phyloP scores from a whole-genome alignment of 202 grass and related monocot genomes.

The Brachypodium distachyon region DNA sequence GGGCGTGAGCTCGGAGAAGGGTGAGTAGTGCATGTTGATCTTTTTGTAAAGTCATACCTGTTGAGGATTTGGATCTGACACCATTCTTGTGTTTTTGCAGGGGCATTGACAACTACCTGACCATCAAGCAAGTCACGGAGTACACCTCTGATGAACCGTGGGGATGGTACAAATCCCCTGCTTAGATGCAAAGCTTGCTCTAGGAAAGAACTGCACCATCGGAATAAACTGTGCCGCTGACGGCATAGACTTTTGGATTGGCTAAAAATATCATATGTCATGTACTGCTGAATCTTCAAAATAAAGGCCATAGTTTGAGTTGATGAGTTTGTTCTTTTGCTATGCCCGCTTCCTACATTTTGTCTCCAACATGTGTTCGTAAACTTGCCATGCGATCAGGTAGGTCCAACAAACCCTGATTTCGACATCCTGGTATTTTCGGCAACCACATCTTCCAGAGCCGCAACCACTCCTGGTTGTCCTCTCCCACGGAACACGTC shows the following conservation, averaged over 20 bases:
- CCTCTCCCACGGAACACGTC: too few relatives aligned
- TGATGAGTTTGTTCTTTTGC: too few relatives aligned
- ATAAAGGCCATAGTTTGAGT: neutral
- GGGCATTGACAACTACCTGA: constrained; percentile 89
- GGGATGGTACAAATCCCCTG: constrained; percentile 82
- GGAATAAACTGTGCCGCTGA: neutral
- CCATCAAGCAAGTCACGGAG: constrained; percentile 81
- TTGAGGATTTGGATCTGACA: neutral
- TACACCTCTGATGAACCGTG: constrained; percentile 83
- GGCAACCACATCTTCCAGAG: too few relatives aligned
- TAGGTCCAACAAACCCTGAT: too few relatives aligned
- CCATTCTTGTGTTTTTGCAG: constrained; percentile 19
- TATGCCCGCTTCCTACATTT: too few relatives aligned
- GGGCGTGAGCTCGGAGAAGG: constrained; percentile 95
- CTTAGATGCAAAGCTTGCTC: constrained; percentile 41
- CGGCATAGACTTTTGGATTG: neutral
- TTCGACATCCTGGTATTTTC: too few relatives aligned
- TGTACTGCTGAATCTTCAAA: neutral
- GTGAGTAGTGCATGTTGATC: constrained; percentile 21
- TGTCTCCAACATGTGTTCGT: too few relatives aligned
- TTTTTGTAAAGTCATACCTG: neutral
- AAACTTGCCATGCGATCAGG: too few relatives aligned
- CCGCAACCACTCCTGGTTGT: too few relatives aligned
- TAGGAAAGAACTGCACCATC: neutral
- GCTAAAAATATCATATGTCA: neutral